Conservation (phyloP, 2,329 filamentous ascomycete species). For the Davidsoniella australis region DNA sequence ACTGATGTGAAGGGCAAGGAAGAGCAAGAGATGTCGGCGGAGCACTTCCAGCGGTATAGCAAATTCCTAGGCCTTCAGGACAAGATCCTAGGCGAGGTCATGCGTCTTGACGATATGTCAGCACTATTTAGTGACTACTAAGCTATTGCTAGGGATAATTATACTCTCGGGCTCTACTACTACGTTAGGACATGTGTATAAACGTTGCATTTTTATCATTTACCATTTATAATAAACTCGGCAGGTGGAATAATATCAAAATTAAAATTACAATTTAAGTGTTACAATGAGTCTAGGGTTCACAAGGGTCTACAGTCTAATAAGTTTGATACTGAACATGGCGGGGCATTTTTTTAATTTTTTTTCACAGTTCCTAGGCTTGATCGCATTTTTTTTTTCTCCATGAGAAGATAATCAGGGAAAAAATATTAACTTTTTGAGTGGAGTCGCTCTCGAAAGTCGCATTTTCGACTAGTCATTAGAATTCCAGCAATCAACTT, state of each 20-base stretch:
- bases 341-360: too few species aligned
- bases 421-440: too few species aligned
- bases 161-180: too few species aligned
- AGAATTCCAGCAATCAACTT: too few species aligned
- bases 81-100: constrained; percentile 62
- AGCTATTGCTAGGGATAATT: constrained; percentile 13
- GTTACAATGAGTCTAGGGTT: neutral
- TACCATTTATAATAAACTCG: neutral
- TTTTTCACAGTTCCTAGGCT: too few species aligned
- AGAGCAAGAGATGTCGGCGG: constrained; percentile 58
- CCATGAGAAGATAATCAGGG: too few species aligned
- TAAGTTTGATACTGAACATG: too few species aligned
- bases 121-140: constrained; percentile 66
- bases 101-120: constrained; percentile 69
- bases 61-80: constrained; percentile 47
- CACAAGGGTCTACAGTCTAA: neutral
- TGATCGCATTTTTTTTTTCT: too few species aligned
- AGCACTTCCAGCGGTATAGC: constrained; percentile 50
- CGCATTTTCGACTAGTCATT: too few species aligned
- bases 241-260: neutral
- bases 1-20: constrained; percentile 74
- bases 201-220: neutral
- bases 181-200: neutral
- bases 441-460: too few species aligned
- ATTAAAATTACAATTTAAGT: neutral